Evolutionary conservation across 805 yeast genomes (phyloP).

Genomic region (Starmerella etchellsii): DNA sequence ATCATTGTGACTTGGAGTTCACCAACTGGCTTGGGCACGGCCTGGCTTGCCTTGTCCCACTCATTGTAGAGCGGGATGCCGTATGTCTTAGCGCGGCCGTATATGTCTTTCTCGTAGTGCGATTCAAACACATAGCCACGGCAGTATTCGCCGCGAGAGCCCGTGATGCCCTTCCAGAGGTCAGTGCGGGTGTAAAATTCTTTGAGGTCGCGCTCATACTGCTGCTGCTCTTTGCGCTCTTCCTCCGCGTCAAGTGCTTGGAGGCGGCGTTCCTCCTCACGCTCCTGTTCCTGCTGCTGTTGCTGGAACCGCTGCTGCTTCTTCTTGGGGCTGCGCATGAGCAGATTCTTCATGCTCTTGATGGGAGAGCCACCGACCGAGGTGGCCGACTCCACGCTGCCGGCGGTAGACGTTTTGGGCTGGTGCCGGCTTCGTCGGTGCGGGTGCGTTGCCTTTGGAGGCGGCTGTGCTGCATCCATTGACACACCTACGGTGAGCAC

Average conservation of each 20-base stretch:
- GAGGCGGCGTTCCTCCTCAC: slow-evolving; percentile 1
- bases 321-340: slow-evolving; percentile 17
- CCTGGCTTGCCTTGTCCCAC: slow-evolving; percentile 46
- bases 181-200: slow-evolving; percentile 25
- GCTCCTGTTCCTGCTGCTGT: slow-evolving; percentile 4
- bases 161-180: slow-evolving; percentile 47
- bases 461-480: slow-evolving; percentile 37
- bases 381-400: neutral
- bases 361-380: slow-evolving; percentile 6
- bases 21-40: slow-evolving; percentile 50
- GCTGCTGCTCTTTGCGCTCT: slow-evolving; percentile 2
- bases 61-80: slow-evolving; percentile 61
- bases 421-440: slow-evolving; percentile 6
- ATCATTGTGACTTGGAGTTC: slow-evolving; percentile 53
- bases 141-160: slow-evolving; percentile 83
- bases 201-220: slow-evolving; percentile 15
- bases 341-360: slow-evolving; percentile 20
- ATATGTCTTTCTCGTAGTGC: slow-evolving; percentile 42
- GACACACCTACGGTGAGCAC: slow-evolving; percentile 51
- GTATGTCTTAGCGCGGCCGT: slow-evolving; percentile 40
- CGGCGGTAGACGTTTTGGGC: slow-evolving; percentile 2
- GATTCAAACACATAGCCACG: slow-evolving; percentile 55
- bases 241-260: slow-evolving; percentile 1
- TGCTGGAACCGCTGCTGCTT: slow-evolving; percentile 12
- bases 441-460: slow-evolving; percentile 12